These are phyloP conservation scores for Musa beccarii DNA, from an alignment of 176 grass and related monocot genomes.

Conservation along the genomic window DNA sequence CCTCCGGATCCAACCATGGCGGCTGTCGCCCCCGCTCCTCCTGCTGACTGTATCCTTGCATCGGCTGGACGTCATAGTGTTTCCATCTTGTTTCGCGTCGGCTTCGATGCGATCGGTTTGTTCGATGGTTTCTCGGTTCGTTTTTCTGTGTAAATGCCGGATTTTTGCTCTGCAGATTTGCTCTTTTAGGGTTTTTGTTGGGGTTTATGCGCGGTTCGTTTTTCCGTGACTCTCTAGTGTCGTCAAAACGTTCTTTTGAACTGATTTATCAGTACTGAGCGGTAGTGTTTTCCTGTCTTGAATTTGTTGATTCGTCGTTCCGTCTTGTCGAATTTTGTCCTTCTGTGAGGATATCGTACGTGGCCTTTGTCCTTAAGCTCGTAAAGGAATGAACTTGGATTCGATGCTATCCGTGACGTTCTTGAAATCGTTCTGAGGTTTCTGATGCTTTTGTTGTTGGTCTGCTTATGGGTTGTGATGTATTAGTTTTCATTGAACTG, in stretches of 20 bases:
- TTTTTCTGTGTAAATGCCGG: neutral
- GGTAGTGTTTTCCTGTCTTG: too few species aligned
- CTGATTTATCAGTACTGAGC: neutral
- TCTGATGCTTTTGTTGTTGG: neutral
- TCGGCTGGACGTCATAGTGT: neutral
- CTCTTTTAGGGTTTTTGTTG: neutral
- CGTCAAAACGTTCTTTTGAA: neutral
- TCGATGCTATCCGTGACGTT: too few species aligned
- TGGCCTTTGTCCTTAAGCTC: too few species aligned
- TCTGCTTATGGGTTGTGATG: neutral
- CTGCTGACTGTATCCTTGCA: slow-evolving; percentile 2
- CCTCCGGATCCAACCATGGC: slow-evolving; percentile 1
- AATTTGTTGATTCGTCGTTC: neutral
- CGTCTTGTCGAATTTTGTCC: too few species aligned
- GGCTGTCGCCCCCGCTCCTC: neutral
- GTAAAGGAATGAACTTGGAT: too few species aligned
- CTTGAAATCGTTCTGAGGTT: neutral
- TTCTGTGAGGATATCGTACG: too few species aligned
- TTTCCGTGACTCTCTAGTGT: too few species aligned
- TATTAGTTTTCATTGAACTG: neutral
- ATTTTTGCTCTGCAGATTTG: too few species aligned
- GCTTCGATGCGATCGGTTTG: neutral
- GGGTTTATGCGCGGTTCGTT: neutral
- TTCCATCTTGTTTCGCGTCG: neutral
- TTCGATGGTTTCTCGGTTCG: neutral